phyloP scores from a whole-genome alignment of 2,329 filamentous ascomycete genomes.

The Microsporum ferrugineum region DNA sequence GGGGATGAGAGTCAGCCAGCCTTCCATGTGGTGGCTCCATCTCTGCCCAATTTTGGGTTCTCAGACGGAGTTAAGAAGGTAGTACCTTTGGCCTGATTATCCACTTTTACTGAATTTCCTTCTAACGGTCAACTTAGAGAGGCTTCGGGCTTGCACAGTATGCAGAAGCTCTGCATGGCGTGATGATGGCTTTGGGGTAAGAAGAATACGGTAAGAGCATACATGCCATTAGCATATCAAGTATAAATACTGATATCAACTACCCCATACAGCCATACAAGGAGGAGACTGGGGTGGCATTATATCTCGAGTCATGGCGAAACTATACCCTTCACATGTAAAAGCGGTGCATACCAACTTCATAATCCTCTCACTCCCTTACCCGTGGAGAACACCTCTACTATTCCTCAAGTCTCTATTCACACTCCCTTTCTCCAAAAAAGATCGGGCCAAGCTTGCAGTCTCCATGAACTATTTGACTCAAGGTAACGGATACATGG shows the following conservation, averaged over 20 bases:
- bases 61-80: constrained; percentile 32
- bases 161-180: constrained; percentile 52
- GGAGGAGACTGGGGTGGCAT: constrained; percentile 60
- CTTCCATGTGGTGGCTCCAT: constrained; percentile 45
- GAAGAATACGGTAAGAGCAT: constrained; percentile 40
- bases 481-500: constrained; percentile 36
- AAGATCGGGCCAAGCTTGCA: constrained; percentile 18
- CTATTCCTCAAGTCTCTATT: constrained; percentile 35
- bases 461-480: constrained; percentile 18
- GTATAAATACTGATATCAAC: neutral
- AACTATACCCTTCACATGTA: constrained; percentile 47
- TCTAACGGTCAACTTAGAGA: neutral
- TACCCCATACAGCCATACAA: constrained; percentile 32
- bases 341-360: constrained; percentile 55
- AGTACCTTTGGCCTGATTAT: constrained; percentile 2
- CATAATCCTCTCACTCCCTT: constrained; percentile 38
- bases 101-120: neutral
- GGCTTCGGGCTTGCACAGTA: constrained; percentile 52
- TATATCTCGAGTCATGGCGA: constrained; percentile 51
- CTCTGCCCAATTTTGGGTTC: constrained; percentile 48
- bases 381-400: constrained; percentile 42
- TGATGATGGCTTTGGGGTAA: constrained; percentile 60
- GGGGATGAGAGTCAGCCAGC: constrained; percentile 30
- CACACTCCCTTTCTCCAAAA: constrained; percentile 22
- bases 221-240: neutral